A percentile compares a stretch with the other conserved stretches of the same genome.
These are phyloP conservation scores for Babesia bovis DNA, from an alignment of 169 alveolate species.

Conservation along the genomic window DNA sequence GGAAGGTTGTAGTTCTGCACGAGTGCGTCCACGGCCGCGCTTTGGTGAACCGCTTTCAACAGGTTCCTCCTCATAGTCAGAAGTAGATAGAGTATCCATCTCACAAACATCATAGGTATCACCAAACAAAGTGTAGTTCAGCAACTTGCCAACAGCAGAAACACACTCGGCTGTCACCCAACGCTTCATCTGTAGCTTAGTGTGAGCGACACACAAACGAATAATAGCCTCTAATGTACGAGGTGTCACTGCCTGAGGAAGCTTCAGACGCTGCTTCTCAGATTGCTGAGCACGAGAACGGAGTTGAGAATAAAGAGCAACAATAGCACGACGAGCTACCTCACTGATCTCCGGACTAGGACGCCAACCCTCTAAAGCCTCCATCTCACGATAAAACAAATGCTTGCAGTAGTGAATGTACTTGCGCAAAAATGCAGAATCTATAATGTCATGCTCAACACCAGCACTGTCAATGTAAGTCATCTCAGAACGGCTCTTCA, in stretches of 20 bases:
- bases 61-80: constrained; percentile 18
- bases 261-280: constrained; percentile 60
- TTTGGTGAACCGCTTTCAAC: constrained; percentile 17
- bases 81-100: constrained; percentile 24
- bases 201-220: constrained; percentile 87
- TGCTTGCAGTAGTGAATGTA: constrained; percentile 75
- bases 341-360: constrained; percentile 80
- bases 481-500: constrained; percentile 73
- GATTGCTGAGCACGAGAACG: constrained; percentile 70
- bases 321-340: constrained; percentile 80
- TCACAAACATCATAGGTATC: constrained; percentile 62
- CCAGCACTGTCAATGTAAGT: constrained; percentile 72
- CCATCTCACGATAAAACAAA: constrained; percentile 71
- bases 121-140: constrained; percentile 81
- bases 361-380: constrained; percentile 74
- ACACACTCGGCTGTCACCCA: constrained; percentile 81
- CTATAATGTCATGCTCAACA: constrained; percentile 72
- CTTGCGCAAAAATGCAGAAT: constrained; percentile 71
- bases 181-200: constrained; percentile 80
- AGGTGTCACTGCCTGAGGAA: constrained; percentile 76
- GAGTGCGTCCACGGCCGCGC: constrained; percentile 20
- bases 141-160: constrained; percentile 73
- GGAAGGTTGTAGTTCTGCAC: constrained; percentile 19
- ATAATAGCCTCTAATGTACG: constrained; percentile 88
- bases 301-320: constrained; percentile 72